Conservation (phyloP, 2,329 filamentous ascomycete species). For the Parastagonospora avenae region DNA sequence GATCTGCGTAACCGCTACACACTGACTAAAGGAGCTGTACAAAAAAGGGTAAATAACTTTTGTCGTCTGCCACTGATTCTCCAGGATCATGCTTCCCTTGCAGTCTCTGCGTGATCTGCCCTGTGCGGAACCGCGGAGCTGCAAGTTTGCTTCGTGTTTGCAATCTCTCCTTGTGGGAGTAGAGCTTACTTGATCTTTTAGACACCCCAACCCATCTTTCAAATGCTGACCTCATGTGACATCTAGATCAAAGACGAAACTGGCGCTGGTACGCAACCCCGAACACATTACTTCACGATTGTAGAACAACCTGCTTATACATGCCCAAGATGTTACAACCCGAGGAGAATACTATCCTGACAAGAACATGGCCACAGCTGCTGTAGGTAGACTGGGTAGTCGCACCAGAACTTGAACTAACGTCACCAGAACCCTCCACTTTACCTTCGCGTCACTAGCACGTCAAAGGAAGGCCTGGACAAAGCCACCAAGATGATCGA, state of each 20-base stretch:
- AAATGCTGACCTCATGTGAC: constrained; percentile 93
- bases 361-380: constrained; percentile 93
- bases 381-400: constrained; percentile 60
- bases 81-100: constrained; percentile 51
- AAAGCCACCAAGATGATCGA: constrained; percentile 86
- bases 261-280: constrained; percentile 96
- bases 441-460: constrained; percentile 95
- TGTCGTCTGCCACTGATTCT: constrained; percentile 70
- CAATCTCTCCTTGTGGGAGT: constrained; percentile 45
- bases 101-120: constrained; percentile 26
- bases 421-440: constrained; percentile 78
- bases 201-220: constrained; percentile 66
- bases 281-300: constrained; percentile 65
- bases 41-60: constrained; percentile 98
- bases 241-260: constrained; percentile 99
- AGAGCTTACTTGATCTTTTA: constrained; percentile 56
- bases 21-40: constrained; percentile 93
- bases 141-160: constrained; percentile 36
- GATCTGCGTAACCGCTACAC: constrained; percentile 95
- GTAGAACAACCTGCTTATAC: constrained; percentile 64
- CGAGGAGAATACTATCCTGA: constrained; percentile 96
- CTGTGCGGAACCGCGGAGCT: constrained; percentile 60
- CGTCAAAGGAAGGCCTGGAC: constrained; percentile 87
- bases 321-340: constrained; percentile 92
- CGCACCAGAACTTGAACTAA: background rate